Percentiles rank a stretch among this genome's conserved stretches.
These are phyloP conservation scores for Manihot esculenta DNA, from an alignment of 441 rosid species.

Conservation along the genomic window DNA sequence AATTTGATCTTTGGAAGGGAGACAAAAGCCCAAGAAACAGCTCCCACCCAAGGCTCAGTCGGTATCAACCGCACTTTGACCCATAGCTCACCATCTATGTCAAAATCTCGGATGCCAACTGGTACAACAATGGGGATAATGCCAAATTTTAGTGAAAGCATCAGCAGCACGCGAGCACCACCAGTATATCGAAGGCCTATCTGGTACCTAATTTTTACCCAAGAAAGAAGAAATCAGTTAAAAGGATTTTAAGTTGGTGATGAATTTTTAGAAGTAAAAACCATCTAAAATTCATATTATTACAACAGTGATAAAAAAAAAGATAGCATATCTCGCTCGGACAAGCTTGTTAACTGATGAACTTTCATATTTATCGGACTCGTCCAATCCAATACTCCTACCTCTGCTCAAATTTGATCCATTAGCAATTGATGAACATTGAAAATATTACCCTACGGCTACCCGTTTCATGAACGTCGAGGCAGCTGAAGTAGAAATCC, in stretches of 20 bases:
- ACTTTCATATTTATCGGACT: neutral
- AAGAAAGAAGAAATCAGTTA: constrained; percentile 17
- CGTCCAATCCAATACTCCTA: neutral
- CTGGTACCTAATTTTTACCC: constrained; percentile 64
- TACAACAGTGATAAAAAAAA: neutral
- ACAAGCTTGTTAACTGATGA: neutral
- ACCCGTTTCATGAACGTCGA: neutral
- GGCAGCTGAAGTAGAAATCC: neutral
- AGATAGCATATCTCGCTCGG: neutral
- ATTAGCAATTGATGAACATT: neutral
- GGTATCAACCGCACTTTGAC: constrained; percentile 90
- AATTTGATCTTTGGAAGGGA: constrained; percentile 95
- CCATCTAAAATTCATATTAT: too few relatives aligned
- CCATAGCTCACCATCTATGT: constrained; percentile 98
- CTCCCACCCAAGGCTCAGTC: constrained; percentile 89
- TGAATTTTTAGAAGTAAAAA: neutral
- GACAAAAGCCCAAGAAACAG: constrained; percentile 93
- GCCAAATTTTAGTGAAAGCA: constrained; percentile 81
- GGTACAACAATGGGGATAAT: constrained; percentile 80
- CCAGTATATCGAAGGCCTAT: constrained; percentile 95
- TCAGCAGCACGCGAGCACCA: constrained; percentile 85
- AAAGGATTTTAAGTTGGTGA: constrained; percentile 4
- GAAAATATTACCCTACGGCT: neutral
- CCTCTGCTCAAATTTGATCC: neutral
- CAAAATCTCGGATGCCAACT: constrained; percentile 88